Evolutionary conservation across 768 basidiomycete species (phyloP), one percentile per base, ranked within the genome.

Genomic region (Lentinus tigrinus): DNA sequence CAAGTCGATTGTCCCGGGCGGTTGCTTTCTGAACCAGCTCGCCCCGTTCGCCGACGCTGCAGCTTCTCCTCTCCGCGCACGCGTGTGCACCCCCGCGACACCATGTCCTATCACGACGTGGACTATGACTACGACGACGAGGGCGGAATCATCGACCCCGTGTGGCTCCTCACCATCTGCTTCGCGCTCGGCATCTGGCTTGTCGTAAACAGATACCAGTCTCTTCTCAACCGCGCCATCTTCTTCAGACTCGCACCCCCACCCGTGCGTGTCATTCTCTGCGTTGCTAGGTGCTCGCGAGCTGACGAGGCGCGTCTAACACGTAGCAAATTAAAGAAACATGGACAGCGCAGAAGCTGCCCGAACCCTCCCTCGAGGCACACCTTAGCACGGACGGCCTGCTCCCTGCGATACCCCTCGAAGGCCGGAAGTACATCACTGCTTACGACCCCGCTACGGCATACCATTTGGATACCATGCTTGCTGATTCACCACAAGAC

Each of bases 391-490:
- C 83, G 60, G 70, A 75, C 1, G 78, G 79, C 10, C 75, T 94
- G 31, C 73, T 81, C 37, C 85, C 87, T 3, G 68, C 77, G 1
- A 67, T 79, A 43, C 68, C 72, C 13, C 69, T 80, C 28, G 69
- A 75, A 1, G 78, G 77, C 39, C 76, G 83, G 46, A 78, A 84
- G 40, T 93, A 89, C 68, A 89, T 98, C 58, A 98, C 96, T 2
- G 87, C 88, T 69, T 98, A 85, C 65, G 96, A 98, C 72, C 96
- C 96, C 14, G 86, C 94, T 3, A 95, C 91, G 14, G 87, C 86
- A 21, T 78, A 89, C 39, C 93, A 95, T 65, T 78, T 97, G 49
- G 82, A 76, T 39, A 95, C 94, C 0, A 72, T 85, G 53, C 75
- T 92, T 6, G 89, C 95, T 1, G 92, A 95, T 67, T 81, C 84